Conservation (phyloP, 306 rosid species). For the Dryas alaskensis region DNA sequence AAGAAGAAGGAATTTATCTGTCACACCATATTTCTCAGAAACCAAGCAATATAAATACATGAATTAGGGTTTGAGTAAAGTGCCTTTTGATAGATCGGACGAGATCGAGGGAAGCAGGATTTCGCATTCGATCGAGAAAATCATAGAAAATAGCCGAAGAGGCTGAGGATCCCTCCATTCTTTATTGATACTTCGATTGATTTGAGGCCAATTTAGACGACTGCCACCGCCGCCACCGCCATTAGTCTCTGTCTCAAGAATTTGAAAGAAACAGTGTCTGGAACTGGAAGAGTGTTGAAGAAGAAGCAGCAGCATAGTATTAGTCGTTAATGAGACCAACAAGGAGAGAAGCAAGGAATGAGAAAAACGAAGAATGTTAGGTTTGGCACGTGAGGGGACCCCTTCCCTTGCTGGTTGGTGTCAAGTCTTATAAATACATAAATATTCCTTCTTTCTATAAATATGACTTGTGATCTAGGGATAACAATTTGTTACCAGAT, state of each 20-base stretch:
- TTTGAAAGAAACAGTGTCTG: background rate
- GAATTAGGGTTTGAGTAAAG: background rate
- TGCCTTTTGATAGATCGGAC: conserved; percentile 71
- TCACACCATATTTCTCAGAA: too few species aligned
- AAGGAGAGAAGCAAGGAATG: background rate
- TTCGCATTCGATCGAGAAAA: conserved; percentile 77
- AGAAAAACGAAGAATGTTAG: conserved; percentile 16
- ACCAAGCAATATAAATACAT: background rate
- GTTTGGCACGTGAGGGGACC: conserved; percentile 19
- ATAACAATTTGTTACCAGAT: too few species aligned
- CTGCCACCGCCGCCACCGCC: background rate
- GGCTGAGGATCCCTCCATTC: conserved; percentile 42
- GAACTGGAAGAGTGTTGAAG: conserved; percentile 8
- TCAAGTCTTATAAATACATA: too few species aligned
- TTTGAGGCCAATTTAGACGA: background rate
- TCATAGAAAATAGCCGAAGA: conserved; percentile 47
- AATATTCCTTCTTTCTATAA: too few species aligned
- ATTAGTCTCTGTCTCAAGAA: background rate
- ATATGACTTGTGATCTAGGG: too few species aligned
- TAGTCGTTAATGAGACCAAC: background rate
- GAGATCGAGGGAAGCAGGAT: conserved; percentile 68
- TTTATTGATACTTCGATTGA: background rate
- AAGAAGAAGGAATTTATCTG: too few species aligned
- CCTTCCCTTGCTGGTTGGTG: too few species aligned
- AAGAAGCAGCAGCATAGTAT: background rate